Evolutionary conservation across 164 flowering plant genomes (phyloP).

Genomic region (Cinnamomum micranthum): DNA sequence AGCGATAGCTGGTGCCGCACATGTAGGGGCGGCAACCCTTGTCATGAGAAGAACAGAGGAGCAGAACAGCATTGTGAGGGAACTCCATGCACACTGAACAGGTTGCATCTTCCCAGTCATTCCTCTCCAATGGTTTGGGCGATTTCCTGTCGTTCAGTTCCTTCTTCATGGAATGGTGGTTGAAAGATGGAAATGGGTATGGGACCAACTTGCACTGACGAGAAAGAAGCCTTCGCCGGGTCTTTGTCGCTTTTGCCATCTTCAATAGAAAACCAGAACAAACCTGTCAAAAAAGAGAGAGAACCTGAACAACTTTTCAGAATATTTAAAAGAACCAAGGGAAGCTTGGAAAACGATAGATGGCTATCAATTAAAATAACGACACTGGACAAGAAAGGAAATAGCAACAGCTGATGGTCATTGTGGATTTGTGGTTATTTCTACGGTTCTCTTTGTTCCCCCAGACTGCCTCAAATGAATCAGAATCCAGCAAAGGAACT

Average conservation of each 20-base stretch:
- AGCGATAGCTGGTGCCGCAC: conserved; percentile 69
- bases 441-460: too few relatives aligned
- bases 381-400: too few relatives aligned
- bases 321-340: too few relatives aligned
- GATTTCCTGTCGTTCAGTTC: conserved; percentile 22
- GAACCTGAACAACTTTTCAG: too few relatives aligned
- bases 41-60: conserved; percentile 68
- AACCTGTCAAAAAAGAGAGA: too few relatives aligned
- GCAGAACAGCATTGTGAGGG: conserved; percentile 75
- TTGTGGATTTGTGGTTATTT: too few relatives aligned
- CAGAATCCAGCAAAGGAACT: too few relatives aligned
- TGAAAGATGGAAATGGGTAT: conserved; percentile 37
- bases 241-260: conserved; percentile 71
- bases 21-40: conserved; percentile 78
- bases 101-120: conserved; percentile 60
- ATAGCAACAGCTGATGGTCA: too few relatives aligned
- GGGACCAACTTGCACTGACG: conserved; percentile 48
- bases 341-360: too few relatives aligned
- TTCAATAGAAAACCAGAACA: conserved; percentile 2
- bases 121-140: conserved; percentile 28
- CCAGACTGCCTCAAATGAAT: too few relatives aligned
- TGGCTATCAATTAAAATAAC: too few relatives aligned
- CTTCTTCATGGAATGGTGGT: conserved; percentile 14
- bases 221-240: conserved; percentile 53
- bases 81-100: conserved; percentile 75